Evolutionary conservation across 768 basidiomycete species (phyloP), one percentile per base, ranked within the genome.

Genomic region (Mrakia blollopis): DNA sequence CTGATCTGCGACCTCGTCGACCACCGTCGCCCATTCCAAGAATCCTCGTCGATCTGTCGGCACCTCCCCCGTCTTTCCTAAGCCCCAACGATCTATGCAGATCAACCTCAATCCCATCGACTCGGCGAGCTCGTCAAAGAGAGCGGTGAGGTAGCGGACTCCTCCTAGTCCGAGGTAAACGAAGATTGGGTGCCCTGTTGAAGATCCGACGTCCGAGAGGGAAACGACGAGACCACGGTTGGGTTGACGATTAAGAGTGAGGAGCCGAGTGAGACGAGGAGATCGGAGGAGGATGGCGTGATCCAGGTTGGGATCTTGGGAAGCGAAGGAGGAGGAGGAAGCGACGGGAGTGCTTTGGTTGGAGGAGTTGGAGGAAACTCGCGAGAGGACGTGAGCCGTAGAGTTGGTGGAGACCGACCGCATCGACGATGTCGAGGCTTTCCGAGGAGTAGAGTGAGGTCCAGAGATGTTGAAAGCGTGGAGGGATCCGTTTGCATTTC

Each of bases 71-170:
- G 94, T 97, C 75, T 90, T 89, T 37, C 96, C 96, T 28, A 97
- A 86, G 21, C 97, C 96, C 96, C 97, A 83, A 88, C 96, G 88
- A 84, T 99, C 96, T 79, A 99, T 90, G 65, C 94, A 95, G 80
- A 99, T 94, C 73, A 99, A 86, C 74, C 96, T 86, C 50, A 99
- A 86, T 8, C 91, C 91, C 76, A 96, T 84, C 76, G 90, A 91
- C 78, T 90, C 89, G 6, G 96, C 96, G 89, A 98, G 91, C 82
- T 99, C 96, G 83, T 98, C 96, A 82, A 94, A 98, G 68, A 98
- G 84, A 21, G 92, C 94, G 87, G 97, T 91, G 76, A 98, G 88
- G 83, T 98, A 94, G 57, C 96, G 88, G 5, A 98, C 96, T 81
- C 93, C 93, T 23, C 95, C 96, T 67, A 98, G 82, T 2, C 96